Evolutionary conservation across 2,329 filamentous ascomycete genomes (phyloP).

Genomic region (Xylaria sp.): DNA sequence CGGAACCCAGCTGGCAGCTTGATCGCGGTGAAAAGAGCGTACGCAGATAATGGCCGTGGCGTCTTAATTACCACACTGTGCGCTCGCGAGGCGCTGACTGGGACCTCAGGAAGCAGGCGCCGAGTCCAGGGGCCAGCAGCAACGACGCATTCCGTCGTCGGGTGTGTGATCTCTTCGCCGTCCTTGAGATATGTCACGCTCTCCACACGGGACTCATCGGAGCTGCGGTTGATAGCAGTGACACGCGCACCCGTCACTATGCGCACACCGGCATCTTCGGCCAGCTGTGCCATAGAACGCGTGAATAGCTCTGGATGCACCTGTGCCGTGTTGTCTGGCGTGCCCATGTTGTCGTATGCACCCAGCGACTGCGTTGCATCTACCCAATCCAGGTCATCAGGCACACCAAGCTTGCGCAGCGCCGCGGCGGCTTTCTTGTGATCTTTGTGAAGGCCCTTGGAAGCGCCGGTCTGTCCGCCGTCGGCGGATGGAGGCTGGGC

Average conservation of each 20-base stretch:
- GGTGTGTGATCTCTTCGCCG: constrained; percentile 42
- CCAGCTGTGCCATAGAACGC: constrained; percentile 74
- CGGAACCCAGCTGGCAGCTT: constrained; percentile 66
- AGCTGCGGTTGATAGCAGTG: constrained; percentile 44
- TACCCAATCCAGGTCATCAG: constrained; percentile 78
- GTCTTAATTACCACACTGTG: constrained; percentile 60
- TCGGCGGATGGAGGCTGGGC: background rate
- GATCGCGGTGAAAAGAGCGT: constrained; percentile 79
- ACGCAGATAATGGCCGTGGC: constrained; percentile 61
- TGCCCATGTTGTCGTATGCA: constrained; percentile 54
- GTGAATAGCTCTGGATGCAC: constrained; percentile 84
- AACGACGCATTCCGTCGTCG: constrained; percentile 50
- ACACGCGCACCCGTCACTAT: constrained; percentile 55
- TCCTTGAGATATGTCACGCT: constrained; percentile 49
- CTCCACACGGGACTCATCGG: constrained; percentile 40
- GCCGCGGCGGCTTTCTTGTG: constrained; percentile 46
- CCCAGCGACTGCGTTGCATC: constrained; percentile 61
- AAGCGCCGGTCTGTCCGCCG: constrained; percentile 18
- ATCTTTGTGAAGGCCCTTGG: constrained; percentile 48
- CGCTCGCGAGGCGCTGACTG: constrained; percentile 56
- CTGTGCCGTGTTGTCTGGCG: constrained; percentile 74
- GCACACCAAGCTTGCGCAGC: constrained; percentile 47
- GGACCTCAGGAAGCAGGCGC: constrained; percentile 56
- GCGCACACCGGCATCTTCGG: constrained; percentile 69
- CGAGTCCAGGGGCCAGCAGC: constrained; percentile 60